Conservation (phyloP, 164 flowering plant genomes). For the Chimonanthus praecox region DNA sequence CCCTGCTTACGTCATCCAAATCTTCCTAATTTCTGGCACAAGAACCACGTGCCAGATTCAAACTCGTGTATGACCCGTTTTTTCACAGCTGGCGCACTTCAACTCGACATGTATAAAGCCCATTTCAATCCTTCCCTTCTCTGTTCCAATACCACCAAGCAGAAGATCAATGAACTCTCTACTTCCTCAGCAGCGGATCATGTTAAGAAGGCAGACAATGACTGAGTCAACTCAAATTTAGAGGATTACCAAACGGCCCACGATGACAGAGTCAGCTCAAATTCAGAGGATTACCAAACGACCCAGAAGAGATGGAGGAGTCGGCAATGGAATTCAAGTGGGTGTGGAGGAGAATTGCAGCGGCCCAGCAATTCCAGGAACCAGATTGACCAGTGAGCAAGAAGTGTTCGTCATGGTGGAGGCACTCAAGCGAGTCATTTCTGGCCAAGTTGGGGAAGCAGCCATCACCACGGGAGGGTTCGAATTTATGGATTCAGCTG, state of each 20-base stretch:
- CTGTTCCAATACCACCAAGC: neutral
- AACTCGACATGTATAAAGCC: neutral
- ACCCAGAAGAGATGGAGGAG: neutral
- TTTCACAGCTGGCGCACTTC: neutral
- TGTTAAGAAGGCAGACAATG: constrained; percentile 6
- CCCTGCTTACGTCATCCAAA: neutral
- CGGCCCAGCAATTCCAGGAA: neutral
- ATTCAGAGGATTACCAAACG: neutral
- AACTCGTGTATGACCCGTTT: constrained; percentile 1
- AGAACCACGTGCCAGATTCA: neutral
- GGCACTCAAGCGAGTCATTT: constrained; percentile 7
- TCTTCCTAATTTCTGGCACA: neutral
- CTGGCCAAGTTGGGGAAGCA: neutral
- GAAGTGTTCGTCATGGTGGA: constrained; percentile 4
- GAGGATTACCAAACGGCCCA: neutral
- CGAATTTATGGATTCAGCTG: neutral
- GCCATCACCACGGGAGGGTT: neutral
- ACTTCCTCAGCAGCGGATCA: neutral
- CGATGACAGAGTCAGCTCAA: neutral
- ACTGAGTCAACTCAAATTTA: neutral
- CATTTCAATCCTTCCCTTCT: neutral
- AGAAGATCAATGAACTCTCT: neutral
- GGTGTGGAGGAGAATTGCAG: neutral
- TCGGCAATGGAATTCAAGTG: neutral
- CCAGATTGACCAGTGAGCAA: neutral